Evolutionary conservation across 805 yeast species (phyloP).

Genomic region (Vanderwaltozyma verrucispora): DNA sequence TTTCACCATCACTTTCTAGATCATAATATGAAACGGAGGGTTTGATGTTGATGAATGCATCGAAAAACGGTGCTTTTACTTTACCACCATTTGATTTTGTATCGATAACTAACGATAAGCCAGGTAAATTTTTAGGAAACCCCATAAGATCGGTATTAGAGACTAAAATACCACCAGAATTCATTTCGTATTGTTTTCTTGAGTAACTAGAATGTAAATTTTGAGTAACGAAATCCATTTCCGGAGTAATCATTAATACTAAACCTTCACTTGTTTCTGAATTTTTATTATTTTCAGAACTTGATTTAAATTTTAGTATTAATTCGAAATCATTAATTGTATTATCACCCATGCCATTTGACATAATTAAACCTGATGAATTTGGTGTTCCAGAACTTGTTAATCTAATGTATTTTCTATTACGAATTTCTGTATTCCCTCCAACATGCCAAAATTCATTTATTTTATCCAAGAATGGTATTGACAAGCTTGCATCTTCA

Average conservation of each 20-base stretch:
- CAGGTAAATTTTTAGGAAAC: slow-evolving; percentile 24
- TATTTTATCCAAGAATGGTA: slow-evolving; percentile 23
- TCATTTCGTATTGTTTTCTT: slow-evolving; percentile 18
- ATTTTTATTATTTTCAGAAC: neutral
- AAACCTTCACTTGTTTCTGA: slow-evolving; percentile 21
- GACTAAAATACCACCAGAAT: slow-evolving; percentile 21
- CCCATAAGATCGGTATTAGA: slow-evolving; percentile 23
- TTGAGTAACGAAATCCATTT: slow-evolving; percentile 19
- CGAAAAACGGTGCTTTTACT: slow-evolving; percentile 19
- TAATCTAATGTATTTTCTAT: slow-evolving; percentile 16
- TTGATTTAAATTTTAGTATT: slow-evolving; percentile 12
- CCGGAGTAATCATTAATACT: slow-evolving; percentile 19
- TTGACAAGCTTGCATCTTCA: slow-evolving; percentile 18
- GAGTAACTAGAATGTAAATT: slow-evolving; percentile 21
- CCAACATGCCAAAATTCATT: slow-evolving; percentile 23
- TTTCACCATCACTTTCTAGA: slow-evolving; percentile 18
- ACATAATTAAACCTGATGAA: slow-evolving; percentile 17
- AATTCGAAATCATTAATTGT: slow-evolving; percentile 25
- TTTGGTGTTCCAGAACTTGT: slow-evolving; percentile 11
- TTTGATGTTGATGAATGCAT: slow-evolving; percentile 15
- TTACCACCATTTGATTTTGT: slow-evolving; percentile 11
- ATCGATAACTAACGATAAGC: slow-evolving; percentile 20
- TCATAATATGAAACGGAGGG: slow-evolving; percentile 18
- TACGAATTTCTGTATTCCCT: slow-evolving; percentile 23
- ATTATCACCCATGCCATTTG: slow-evolving; percentile 27